Percentiles rank a stretch among this genome's conserved stretches.
Conservation (phyloP, 139 green algal species). For the Zygnema circumcarinatum region DNA sequence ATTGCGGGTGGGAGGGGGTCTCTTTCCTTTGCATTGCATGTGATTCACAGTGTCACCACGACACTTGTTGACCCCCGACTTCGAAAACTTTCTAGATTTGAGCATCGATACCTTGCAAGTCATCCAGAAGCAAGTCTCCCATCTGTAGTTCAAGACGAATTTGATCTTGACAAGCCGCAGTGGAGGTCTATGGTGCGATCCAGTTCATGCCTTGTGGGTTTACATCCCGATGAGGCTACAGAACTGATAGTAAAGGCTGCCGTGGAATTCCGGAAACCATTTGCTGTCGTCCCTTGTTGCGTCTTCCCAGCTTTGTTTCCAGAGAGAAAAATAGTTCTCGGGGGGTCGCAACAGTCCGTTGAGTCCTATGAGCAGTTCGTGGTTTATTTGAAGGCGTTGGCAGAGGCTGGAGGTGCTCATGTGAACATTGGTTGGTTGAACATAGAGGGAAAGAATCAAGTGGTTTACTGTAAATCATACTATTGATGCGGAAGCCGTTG, state of each 20-base stretch:
- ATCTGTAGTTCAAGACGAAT: background rate
- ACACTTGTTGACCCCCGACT: constrained; percentile 76
- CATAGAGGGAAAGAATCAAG: constrained; percentile 24
- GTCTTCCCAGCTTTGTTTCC: constrained; percentile 58
- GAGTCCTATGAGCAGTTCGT: constrained; percentile 25
- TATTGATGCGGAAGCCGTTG: too few species aligned
- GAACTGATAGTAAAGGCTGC: constrained; percentile 63
- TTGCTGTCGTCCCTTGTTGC: constrained; percentile 67
- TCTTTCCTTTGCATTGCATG: constrained; percentile 71
- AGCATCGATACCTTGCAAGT: constrained; percentile 30
- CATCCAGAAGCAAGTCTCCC: background rate
- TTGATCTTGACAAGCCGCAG: background rate
- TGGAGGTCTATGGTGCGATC: background rate
- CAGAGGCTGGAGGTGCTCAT: background rate
- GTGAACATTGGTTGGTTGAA: constrained; percentile 30
- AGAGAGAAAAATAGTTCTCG: background rate
- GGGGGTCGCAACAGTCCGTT: constrained; percentile 24
- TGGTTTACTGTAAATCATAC: constrained; percentile 31
- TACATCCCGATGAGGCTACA: constrained; percentile 67
- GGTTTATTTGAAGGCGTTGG: constrained; percentile 19
- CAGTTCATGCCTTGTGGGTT: constrained; percentile 52
- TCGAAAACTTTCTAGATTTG: constrained; percentile 63
- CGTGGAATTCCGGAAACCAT: constrained; percentile 35
- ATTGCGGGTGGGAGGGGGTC: constrained; percentile 70
- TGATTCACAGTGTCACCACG: constrained; percentile 56